phyloP scores from a whole-genome alignment of 163 green algal genomes.

The Smithsoniella earleae region DNA sequence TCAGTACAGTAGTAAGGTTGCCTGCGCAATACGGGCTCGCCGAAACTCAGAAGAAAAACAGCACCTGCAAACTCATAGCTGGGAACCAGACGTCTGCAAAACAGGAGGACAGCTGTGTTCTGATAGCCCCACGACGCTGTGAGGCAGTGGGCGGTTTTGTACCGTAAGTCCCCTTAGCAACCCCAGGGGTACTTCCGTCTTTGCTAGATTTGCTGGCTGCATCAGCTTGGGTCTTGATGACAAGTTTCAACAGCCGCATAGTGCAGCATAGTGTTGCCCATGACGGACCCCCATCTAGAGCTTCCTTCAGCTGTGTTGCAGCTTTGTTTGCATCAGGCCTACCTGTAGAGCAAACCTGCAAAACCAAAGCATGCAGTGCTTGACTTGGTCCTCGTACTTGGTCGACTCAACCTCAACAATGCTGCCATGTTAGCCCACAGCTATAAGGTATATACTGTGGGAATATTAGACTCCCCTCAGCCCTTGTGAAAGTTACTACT shows the following conservation, averaged over 20 bases:
- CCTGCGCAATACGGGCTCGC: not conserved
- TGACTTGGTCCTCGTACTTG: too few relatives aligned
- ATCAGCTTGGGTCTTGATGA: constrained; percentile 12
- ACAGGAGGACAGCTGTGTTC: constrained; percentile 4
- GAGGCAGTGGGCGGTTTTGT: not conserved
- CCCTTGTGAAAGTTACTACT: too few relatives aligned
- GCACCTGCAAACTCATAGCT: not conserved
- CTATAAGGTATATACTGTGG: too few relatives aligned
- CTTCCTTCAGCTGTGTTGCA: not conserved
- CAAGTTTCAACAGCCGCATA: constrained; percentile 26
- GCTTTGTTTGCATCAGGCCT: constrained; percentile 11
- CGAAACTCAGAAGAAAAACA: not conserved
- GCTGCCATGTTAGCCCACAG: too few relatives aligned
- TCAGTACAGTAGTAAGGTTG: not conserved
- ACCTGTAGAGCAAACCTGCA: not conserved
- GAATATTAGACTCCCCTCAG: too few relatives aligned
- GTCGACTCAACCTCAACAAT: too few relatives aligned
- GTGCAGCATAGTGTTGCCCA: constrained; percentile 17
- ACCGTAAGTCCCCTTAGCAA: not conserved
- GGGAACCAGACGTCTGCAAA: constrained; percentile 22
- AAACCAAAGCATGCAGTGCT: too few relatives aligned
- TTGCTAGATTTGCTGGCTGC: not conserved
- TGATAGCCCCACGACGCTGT: not conserved
- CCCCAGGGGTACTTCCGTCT: not conserved
- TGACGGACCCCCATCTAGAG: not conserved